Conservation (phyloP, 176 grass and related monocot genomes). For the Cenchrus purpureus region DNA sequence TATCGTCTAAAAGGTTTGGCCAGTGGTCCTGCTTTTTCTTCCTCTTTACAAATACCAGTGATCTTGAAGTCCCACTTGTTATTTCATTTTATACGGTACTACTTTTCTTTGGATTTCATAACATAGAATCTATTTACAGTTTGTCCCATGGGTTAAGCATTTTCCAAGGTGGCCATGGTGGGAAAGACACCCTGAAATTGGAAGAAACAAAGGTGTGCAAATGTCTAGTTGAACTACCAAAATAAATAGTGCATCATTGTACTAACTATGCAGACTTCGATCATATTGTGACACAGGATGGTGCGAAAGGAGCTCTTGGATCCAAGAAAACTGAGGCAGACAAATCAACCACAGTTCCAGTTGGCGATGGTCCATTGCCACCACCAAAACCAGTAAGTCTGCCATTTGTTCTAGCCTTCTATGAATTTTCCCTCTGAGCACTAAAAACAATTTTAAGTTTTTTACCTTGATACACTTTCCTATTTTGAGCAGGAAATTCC, state of each 20-base stretch:
- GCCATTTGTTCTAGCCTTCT: not conserved
- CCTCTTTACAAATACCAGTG: slow-evolving; percentile 1
- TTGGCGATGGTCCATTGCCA: slow-evolving; percentile 37
- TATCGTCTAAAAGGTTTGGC: slow-evolving; percentile 83
- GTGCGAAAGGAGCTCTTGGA: slow-evolving; percentile 30
- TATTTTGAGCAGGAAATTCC: slow-evolving; percentile 73
- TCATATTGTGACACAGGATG: slow-evolving; percentile 26
- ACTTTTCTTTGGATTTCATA: slow-evolving; percentile 7
- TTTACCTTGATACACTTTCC: not conserved
- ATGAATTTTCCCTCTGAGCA: not conserved
- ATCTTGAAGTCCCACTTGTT: not conserved
- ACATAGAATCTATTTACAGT: slow-evolving; percentile 51
- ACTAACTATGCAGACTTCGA: not conserved
- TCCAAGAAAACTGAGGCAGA: slow-evolving; percentile 46
- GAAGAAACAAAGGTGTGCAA: slow-evolving; percentile 67
- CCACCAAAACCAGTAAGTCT: slow-evolving; percentile 53
- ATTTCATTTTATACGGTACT: not conserved
- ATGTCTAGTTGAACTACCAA: not conserved
- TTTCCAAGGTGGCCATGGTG: slow-evolving; percentile 76
- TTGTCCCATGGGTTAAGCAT: slow-evolving; percentile 87
- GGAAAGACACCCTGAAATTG: slow-evolving; percentile 87
- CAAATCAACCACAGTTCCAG: slow-evolving; percentile 32
- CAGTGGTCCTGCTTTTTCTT: slow-evolving; percentile 15
- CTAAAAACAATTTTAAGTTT: not conserved
- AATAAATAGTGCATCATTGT: not conserved